Base-by-base conservation (phyloP, 331 rosid genomes). In the Prunus yedoensis region DNA sequence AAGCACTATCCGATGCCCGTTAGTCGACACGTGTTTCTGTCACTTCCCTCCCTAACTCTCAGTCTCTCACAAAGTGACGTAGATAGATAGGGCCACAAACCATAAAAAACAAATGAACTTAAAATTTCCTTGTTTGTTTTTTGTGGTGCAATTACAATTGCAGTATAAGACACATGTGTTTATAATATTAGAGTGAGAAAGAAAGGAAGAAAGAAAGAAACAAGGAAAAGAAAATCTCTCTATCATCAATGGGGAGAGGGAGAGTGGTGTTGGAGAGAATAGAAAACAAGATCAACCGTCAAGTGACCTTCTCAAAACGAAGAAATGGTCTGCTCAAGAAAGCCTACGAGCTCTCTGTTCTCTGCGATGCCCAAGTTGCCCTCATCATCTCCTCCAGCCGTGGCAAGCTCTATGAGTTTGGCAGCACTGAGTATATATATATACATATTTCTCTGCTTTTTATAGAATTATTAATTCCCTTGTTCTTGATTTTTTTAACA, bases 271-370 rank as follows among this genome's bases (percentile, higher is more conserved):
- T 87, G 74, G 87, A 81, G 77, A 84, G 84, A 67, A 87, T 87
- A 77, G 81, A 87, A 79, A 87, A 84, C 83, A 87, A 79, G 61
- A 85, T 81, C 66, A 87, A 87, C 74, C 69, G 86, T 30, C 88
- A 84, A 71, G 90, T 87, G 15, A 81, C 84, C 45, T 87, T 87
- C 72, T 66, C 90, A 64, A 87, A 87, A 85, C 58, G 90, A 10
- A 77, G 88, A 61, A 77, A 76, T 27, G 86, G 90, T 47, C 57
- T 87, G 78, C 73, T 76, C 25, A 87, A 87, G 88, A 87, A 87
- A 67, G 88, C 88, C 12, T 72, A 43, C 27, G 90, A 87, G 84
- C 86, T 87, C 10, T 79, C 88, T 61, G 86, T 87, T 53, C 85
- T 77, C 8, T 87, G 90, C 11, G 90, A 87, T 63, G 86, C 83